These are phyloP conservation scores for Clarireedia hainanense DNA, from an alignment of 2,329 filamentous ascomycete genomes.

Conservation along the genomic window DNA sequence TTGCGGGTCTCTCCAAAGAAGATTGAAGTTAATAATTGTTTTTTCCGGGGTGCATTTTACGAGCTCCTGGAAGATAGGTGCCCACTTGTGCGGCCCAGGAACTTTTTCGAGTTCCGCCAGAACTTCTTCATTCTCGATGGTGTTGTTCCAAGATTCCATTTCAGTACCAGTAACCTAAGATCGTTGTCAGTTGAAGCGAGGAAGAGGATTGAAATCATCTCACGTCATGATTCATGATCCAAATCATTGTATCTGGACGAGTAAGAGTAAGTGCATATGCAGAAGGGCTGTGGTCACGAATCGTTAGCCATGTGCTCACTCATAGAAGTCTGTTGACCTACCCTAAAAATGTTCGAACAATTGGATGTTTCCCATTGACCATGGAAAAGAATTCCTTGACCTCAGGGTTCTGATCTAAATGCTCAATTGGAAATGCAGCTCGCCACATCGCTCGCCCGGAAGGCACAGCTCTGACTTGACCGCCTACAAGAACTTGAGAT, in stretches of 20 bases:
- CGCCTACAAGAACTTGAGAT: conserved; percentile 18
- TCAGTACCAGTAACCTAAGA: conserved; percentile 39
- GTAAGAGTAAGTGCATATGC: no score
- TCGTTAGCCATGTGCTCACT: no score
- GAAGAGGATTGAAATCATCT: no score
- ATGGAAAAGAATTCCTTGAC: conserved; percentile 11
- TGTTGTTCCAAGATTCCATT: conserved; percentile 39
- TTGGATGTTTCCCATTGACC: no score
- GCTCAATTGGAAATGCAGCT: conserved; percentile 6
- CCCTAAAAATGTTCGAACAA: no score
- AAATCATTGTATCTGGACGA: no score
- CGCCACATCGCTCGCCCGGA: conserved; percentile 35
- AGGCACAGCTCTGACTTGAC: conserved; percentile 31
- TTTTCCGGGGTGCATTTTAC: conserved; percentile 16
- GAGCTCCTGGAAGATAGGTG: conserved; percentile 17
- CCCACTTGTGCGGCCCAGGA: conserved; percentile 13
- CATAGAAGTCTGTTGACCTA: no score
- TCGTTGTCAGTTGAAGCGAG: conserved; percentile 6
- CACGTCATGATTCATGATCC: no score
- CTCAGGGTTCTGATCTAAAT: conserved; percentile 17
- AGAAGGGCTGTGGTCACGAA: no score
- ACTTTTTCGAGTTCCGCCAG: conserved; percentile 17
- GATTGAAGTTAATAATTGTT: conserved; percentile 26
- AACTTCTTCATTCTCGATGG: conserved; percentile 16
- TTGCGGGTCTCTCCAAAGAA: conserved; percentile 25